Base-by-base conservation (phyloP, 2,329 filamentous ascomycete genomes). In the Colletotrichum salicis region DNA sequence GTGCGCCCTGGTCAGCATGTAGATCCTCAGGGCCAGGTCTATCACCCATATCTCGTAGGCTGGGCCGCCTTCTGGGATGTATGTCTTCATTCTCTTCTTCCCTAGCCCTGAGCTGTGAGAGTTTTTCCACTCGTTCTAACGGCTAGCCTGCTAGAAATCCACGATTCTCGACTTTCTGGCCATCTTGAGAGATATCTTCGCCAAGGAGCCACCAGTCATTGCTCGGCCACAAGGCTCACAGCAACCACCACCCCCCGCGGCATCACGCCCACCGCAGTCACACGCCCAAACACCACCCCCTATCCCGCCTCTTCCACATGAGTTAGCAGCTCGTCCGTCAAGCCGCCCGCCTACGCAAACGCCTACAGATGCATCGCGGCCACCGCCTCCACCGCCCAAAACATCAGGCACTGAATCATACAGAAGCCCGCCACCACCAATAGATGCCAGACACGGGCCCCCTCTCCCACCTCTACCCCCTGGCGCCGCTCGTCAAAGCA, bases 1-100 rank as follows among this genome's bases (percentile, higher is more conserved):
- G 92, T 99, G 54, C 89, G 96, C 24, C 94, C 95, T 1, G 96
- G 96, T 0, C 96, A 99, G 79, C 95, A 99, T 85, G 95, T 99
- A 72, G 95, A 96, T 78, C 91, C 94, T 5, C 96, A 98, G 78
- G 96, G 96, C 31, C 92, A 94, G 80, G 90, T 98, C 74, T 99
- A 98, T 80, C 96, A 99, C 80, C 96, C 96, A 48, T 99, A 98
- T 80, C 85, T 99, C 58, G 94, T 94, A 37, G 92, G 94, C 73
- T 99, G 96, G 96, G 85, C 88, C 37, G 91, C 94, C 75, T 96
- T 93, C 76, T 96, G 94, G 93, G 94, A 97, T 89, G 94, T 97
- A 82, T 85, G 93, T 90, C 27, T 65, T 76, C 41, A 48, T 22
- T 10, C 19, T 48, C 19, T 24, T 76, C 63, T 37, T 19, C n/a